These are phyloP conservation scores for Jamesozyma rosinii DNA, from an alignment of 805 yeast genomes.

Conservation along the genomic window DNA sequence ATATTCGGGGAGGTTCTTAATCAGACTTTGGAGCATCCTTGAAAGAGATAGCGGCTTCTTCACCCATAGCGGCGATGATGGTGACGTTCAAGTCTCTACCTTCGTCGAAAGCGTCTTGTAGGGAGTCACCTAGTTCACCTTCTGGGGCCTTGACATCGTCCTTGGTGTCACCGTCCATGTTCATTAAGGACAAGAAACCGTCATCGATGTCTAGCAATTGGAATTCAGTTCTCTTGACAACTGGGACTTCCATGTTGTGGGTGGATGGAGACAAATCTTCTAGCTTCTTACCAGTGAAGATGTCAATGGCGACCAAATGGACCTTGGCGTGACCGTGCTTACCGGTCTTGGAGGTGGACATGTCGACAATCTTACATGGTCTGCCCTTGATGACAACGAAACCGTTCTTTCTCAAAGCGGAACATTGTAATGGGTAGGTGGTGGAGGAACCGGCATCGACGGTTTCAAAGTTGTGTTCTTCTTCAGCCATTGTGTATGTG, in stretches of 20 bases:
- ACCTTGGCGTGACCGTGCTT: slow-evolving; percentile 99
- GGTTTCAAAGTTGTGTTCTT: slow-evolving; percentile 88
- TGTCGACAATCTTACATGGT: slow-evolving; percentile 99
- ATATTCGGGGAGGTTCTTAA: too few relatives aligned
- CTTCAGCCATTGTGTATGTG: slow-evolving; percentile 27
- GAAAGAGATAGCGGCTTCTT: slow-evolving; percentile 97
- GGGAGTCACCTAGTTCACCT: slow-evolving; percentile 90
- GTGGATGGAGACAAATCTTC: slow-evolving; percentile 99
- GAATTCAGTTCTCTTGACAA: slow-evolving; percentile 90
- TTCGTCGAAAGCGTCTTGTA: slow-evolving; percentile 89
- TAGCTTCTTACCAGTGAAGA: slow-evolving; percentile 97
- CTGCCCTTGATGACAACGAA: slow-evolving; percentile 97
- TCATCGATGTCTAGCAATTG: slow-evolving; percentile 97
- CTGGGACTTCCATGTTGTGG: slow-evolving; percentile 99
- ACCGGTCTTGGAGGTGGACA: slow-evolving; percentile 99
- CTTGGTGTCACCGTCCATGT: slow-evolving; percentile 96
- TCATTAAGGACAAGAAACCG: slow-evolving; percentile 94
- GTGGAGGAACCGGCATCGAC: slow-evolving; percentile 98
- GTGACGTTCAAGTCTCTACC: slow-evolving; percentile 97
- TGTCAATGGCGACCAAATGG: slow-evolving; percentile 97
- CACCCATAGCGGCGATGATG: slow-evolving; percentile 96
- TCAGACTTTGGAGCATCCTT: slow-evolving; percentile 79
- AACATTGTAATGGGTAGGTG: slow-evolving; percentile 99
- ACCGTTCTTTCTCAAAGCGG: slow-evolving; percentile 99
- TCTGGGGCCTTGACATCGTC: slow-evolving; percentile 98